Evolutionary conservation across 2,329 filamentous ascomycete species (phyloP).

Genomic region (Monilinia laxa): DNA sequence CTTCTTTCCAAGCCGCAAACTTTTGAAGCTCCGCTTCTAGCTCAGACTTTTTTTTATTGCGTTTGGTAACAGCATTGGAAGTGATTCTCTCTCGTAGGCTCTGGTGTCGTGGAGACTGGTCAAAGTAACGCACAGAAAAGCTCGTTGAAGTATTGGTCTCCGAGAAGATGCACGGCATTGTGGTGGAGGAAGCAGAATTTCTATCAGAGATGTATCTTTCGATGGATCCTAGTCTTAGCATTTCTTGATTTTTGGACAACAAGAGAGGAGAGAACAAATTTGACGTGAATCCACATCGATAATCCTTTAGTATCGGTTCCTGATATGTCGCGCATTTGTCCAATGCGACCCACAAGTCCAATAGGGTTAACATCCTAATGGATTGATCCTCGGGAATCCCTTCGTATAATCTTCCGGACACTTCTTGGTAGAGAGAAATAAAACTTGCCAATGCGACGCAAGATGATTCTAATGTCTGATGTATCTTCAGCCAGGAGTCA

Average conservation of each 20-base stretch:
- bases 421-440: constrained; percentile 42
- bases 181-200: neutral
- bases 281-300: constrained; percentile 47
- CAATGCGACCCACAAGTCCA: constrained; percentile 59
- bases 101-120: constrained; percentile 46
- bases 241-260: constrained; percentile 46
- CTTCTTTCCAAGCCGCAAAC: constrained; percentile 38
- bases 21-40: constrained; percentile 35
- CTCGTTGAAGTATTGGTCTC: constrained; percentile 41
- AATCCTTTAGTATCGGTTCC: constrained; percentile 48
- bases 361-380: constrained; percentile 53
- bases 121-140: constrained; percentile 52
- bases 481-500: constrained; percentile 25
- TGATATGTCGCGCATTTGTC: constrained; percentile 48
- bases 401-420: constrained; percentile 41
- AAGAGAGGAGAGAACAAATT: constrained; percentile 47
- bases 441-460: constrained; percentile 39
- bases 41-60: constrained; percentile 41
- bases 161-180: constrained; percentile 43
- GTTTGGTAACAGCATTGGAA: constrained; percentile 38
- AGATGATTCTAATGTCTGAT: constrained; percentile 26
- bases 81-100: constrained; percentile 43
- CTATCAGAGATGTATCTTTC: constrained; percentile 49
- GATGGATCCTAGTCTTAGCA: constrained; percentile 46
- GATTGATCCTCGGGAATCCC: constrained; percentile 50